Conservation (phyloP, 208 protist species). For the Leishmania aethiopica region DNA sequence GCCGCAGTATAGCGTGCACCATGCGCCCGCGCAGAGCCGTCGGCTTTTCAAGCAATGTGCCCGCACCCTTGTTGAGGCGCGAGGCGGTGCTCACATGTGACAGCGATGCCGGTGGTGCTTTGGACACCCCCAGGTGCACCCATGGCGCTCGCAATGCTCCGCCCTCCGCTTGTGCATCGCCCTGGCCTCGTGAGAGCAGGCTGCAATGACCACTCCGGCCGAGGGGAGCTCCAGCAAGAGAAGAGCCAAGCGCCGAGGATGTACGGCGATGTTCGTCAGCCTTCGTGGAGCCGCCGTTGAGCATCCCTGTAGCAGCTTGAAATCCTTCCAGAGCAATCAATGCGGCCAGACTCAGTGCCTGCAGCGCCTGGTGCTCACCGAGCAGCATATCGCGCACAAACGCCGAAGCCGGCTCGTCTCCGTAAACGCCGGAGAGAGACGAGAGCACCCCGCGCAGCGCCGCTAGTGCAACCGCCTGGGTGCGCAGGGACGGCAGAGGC, state of each 20-base stretch:
- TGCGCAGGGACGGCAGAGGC: conserved; percentile 56
- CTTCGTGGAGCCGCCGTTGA: background rate
- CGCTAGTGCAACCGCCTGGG: conserved; percentile 58
- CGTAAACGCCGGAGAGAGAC: conserved; percentile 35
- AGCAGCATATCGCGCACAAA: conserved; percentile 57
- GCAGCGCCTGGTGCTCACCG: conserved; percentile 49
- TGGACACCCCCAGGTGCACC: background rate
- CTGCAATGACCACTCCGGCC: conserved; percentile 12
- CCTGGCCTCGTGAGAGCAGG: conserved; percentile 12
- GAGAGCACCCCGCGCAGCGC: conserved; percentile 50
- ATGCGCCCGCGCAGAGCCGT: conserved; percentile 8
- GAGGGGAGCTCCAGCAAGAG: background rate
- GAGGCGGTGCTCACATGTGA: background rate
- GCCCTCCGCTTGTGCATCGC: background rate
- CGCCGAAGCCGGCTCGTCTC: conserved; percentile 18
- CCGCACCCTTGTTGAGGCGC: background rate
- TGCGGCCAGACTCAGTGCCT: conserved; percentile 28
- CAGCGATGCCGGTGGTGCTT: background rate
- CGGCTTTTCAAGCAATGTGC: background rate
- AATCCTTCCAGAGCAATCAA: conserved; percentile 12
- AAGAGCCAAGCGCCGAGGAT: background rate
- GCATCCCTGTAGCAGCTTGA: background rate
- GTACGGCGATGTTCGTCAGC: background rate
- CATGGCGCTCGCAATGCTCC: background rate
- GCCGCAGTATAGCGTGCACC: conserved; percentile 8